phyloP scores from a whole-genome alignment of 257 asterid species.

The Sherardia arvensis region DNA sequence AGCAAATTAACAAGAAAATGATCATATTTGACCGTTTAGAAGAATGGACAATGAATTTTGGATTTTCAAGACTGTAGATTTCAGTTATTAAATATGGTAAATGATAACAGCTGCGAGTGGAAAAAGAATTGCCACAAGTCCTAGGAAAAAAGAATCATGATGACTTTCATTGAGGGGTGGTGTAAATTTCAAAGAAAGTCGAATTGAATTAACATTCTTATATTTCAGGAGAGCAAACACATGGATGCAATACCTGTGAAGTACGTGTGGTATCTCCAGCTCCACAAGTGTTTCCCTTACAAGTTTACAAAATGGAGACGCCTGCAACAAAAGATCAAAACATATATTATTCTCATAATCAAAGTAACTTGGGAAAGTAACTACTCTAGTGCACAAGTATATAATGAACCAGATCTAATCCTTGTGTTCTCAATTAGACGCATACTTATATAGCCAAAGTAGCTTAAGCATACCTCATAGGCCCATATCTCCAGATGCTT shows the following conservation, averaged over 20 bases:
- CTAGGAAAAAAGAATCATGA: neutral
- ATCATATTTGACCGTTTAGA: neutral
- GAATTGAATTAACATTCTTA: neutral
- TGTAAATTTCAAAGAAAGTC: neutral
- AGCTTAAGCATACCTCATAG: conserved; percentile 54
- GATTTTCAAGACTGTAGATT: neutral
- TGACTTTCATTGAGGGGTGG: neutral
- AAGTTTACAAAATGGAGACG: conserved; percentile 89
- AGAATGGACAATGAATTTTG: too few relatives aligned
- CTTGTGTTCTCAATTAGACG: conserved; percentile 3
- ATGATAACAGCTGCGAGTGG: neutral
- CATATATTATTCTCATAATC: neutral
- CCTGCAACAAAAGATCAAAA: conserved; percentile 31
- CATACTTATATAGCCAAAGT: neutral
- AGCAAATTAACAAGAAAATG: neutral
- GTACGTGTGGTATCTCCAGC: conserved; percentile 87
- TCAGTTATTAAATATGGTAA: neutral
- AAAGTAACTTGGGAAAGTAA: neutral
- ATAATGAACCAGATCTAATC: neutral
- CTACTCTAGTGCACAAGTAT: neutral
- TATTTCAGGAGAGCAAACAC: neutral
- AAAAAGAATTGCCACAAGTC: neutral
- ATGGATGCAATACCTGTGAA: conserved; percentile 49
- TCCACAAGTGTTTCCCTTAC: conserved; percentile 88
- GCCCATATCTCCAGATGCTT: conserved; percentile 92